These are phyloP conservation scores for Alternaria arborescens DNA, from an alignment of 2,329 filamentous ascomycete genomes.

Conservation along the genomic window DNA sequence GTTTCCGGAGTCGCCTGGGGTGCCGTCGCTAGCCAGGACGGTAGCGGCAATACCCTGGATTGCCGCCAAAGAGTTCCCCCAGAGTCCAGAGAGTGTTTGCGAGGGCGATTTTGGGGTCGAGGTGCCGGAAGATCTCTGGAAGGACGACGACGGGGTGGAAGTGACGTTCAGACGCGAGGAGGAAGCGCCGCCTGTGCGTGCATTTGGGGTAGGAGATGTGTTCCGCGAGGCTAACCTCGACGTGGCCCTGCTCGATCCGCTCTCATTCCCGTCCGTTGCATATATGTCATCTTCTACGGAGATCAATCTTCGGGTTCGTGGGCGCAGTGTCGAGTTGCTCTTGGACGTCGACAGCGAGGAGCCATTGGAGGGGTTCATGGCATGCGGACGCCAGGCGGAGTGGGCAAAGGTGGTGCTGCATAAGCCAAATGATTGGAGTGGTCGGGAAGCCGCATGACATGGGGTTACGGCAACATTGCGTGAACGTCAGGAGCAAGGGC, in stretches of 20 bases:
- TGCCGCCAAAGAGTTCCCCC: constrained; percentile 59
- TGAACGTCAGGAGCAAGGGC: constrained; percentile 9
- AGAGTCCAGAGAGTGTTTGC: constrained; percentile 54
- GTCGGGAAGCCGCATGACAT: constrained; percentile 45
- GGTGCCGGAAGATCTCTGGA: constrained; percentile 32
- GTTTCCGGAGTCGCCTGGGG: constrained; percentile 23
- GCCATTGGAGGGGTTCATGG: constrained; percentile 54
- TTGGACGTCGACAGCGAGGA: constrained; percentile 49
- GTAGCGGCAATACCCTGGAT: constrained; percentile 60
- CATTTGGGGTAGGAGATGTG: constrained; percentile 53
- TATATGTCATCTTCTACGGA: constrained; percentile 58
- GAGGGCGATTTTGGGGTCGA: constrained; percentile 37
- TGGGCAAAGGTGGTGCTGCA: constrained; percentile 48
- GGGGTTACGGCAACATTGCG: constrained; percentile 41
- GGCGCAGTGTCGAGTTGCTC: constrained; percentile 57
- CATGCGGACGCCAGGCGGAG: constrained; percentile 45
- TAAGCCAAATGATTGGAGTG: constrained; percentile 41
- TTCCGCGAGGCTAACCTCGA: constrained; percentile 43
- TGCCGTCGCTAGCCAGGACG: constrained; percentile 54
- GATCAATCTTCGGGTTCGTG: constrained; percentile 57
- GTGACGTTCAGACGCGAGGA: constrained; percentile 45
- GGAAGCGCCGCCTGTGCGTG: constrained; percentile 32
- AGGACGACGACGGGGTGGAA: constrained; percentile 38
- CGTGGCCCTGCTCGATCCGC: constrained; percentile 50
- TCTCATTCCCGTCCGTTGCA: constrained; percentile 42